Evolutionary conservation across 257 asterid genomes (phyloP), one percentile per base, ranked within the genome.

Genomic region (Datura wrightii): DNA sequence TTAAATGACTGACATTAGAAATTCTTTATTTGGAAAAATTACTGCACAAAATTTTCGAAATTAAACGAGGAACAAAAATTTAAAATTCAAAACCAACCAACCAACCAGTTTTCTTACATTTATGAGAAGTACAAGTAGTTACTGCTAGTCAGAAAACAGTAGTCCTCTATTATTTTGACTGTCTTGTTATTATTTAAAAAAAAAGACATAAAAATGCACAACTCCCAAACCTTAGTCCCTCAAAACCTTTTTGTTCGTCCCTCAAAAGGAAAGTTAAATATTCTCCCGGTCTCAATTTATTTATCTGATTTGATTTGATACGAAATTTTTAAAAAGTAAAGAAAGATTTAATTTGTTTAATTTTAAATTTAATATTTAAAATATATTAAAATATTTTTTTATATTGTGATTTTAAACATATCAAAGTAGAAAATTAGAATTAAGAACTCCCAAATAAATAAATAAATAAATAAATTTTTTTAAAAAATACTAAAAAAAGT

Each of bases 141-240:
- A 2, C 48, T 52, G 15, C 48, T 31, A 31, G 48, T 50, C 82
- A 31, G 82, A 50, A 50, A 11, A 31, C 81, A 50, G 63, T 13
- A 50, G 82, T 76, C 62, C 42, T 48, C 82, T 52, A 14, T 78
- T 78, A 78, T 31, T 76, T 78, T 78, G 48, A 78, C 82, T 78
- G 14, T 16, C 34, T 15, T 69, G 0, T 31, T 31, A 8, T 5
- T 56, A 53, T 16, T 67, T 0, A 39, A 69, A 6, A 76, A 50
- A 52, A 31, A 14, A 52, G 3, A 24, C 63, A 52, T 55, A 14
- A 52, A 78, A 76, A 76, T 52, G 16, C 50, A 52, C 13, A 52
- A 8, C n/a, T 50, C 82, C 63, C 82, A 50, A 76, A 76, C 5
- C 8, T 76, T 31, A 50, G 8, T 14, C 15, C 48, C 46, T 76